A percentile compares a stretch with the other conserved stretches of the same genome.
phyloP scores from a whole-genome alignment of 2,329 filamentous ascomycete genomes.

The Claviceps sp. region DNA sequence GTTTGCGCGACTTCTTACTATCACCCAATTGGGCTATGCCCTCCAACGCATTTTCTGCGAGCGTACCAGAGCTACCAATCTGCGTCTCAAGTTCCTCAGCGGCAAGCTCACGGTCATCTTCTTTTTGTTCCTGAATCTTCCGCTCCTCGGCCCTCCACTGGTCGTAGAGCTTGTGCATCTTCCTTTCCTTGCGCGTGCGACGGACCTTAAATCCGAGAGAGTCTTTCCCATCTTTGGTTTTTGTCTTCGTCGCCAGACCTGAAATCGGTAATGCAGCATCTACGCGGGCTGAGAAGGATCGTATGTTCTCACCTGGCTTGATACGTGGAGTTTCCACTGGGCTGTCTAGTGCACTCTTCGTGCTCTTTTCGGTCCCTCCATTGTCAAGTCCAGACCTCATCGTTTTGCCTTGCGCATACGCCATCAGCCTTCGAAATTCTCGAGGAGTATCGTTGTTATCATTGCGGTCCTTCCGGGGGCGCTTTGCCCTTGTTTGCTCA shows the following conservation, averaged over 20 bases:
- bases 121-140: slow-evolving; percentile 48
- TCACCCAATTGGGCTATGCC: slow-evolving; percentile 27
- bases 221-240: slow-evolving; percentile 45
- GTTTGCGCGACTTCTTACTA: slow-evolving; percentile 15
- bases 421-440: slow-evolving; percentile 78
- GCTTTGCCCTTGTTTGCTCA: slow-evolving; percentile 30
- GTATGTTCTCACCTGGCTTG: slow-evolving; percentile 67
- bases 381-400: slow-evolving; percentile 56
- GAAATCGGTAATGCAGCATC: slow-evolving; percentile 70
- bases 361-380: slow-evolving; percentile 28
- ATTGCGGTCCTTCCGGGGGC: slow-evolving; percentile 29
- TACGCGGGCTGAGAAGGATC: slow-evolving; percentile 71
- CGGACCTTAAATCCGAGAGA: slow-evolving; percentile 52
- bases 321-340: slow-evolving; percentile 48
- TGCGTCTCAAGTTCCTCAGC: slow-evolving; percentile 51
- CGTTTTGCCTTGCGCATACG: slow-evolving; percentile 49
- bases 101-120: slow-evolving; percentile 51
- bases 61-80: slow-evolving; percentile 36
- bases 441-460: slow-evolving; percentile 69
- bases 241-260: slow-evolving; percentile 50
- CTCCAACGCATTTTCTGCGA: slow-evolving; percentile 21
- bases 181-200: slow-evolving; percentile 71
- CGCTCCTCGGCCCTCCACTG: slow-evolving; percentile 60
- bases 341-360: slow-evolving; percentile 11
- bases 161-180: slow-evolving; percentile 67